Percentiles rank a stretch among this genome's conserved stretches.
Evolutionary conservation across 108 stramenopile genomes (phyloP).

Genomic region (Schizochytrium sp.): DNA sequence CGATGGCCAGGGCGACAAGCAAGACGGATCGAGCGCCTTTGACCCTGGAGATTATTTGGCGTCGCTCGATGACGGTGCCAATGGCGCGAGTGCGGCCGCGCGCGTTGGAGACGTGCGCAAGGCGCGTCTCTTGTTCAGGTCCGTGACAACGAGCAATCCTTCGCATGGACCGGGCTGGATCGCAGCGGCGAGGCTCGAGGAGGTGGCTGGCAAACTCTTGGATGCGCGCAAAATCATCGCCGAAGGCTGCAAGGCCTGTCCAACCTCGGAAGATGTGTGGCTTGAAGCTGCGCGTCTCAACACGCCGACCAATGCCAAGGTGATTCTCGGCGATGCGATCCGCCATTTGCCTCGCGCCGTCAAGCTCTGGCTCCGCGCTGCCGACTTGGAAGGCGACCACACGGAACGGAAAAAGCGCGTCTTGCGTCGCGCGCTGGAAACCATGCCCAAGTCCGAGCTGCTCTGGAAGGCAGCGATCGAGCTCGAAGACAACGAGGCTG

Average conservation of each 20-base stretch:
- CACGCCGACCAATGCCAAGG: slow-evolving; percentile 67
- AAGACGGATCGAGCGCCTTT: not conserved
- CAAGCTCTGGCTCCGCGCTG: slow-evolving; percentile 61
- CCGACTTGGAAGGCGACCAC: slow-evolving; percentile 33
- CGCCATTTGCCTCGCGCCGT: slow-evolving; percentile 47
- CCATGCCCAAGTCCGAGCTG: slow-evolving; percentile 74
- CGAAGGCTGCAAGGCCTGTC: slow-evolving; percentile 87
- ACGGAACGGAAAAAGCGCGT: slow-evolving; percentile 72
- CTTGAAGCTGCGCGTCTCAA: slow-evolving; percentile 91
- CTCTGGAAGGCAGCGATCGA: slow-evolving; percentile 94
- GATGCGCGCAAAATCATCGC: slow-evolving; percentile 89
- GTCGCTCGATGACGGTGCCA: not conserved
- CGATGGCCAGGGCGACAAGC: not conserved
- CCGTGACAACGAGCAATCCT: slow-evolving; percentile 89
- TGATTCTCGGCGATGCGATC: slow-evolving; percentile 64
- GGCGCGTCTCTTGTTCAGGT: slow-evolving; percentile 80
- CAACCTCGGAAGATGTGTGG: slow-evolving; percentile 90
- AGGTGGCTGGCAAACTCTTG: slow-evolving; percentile 76
- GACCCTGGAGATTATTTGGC: not conserved
- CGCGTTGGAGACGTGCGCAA: slow-evolving; percentile 89
- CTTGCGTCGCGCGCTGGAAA: slow-evolving; percentile 81
- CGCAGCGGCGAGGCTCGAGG: slow-evolving; percentile 91
- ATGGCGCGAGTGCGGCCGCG: slow-evolving; percentile 41
- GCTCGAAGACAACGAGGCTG: slow-evolving; percentile 78
- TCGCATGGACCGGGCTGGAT: slow-evolving; percentile 97